These are phyloP conservation scores for Colletotrichum viniferum DNA, from an alignment of 2,329 filamentous ascomycete species.

Conservation along the genomic window DNA sequence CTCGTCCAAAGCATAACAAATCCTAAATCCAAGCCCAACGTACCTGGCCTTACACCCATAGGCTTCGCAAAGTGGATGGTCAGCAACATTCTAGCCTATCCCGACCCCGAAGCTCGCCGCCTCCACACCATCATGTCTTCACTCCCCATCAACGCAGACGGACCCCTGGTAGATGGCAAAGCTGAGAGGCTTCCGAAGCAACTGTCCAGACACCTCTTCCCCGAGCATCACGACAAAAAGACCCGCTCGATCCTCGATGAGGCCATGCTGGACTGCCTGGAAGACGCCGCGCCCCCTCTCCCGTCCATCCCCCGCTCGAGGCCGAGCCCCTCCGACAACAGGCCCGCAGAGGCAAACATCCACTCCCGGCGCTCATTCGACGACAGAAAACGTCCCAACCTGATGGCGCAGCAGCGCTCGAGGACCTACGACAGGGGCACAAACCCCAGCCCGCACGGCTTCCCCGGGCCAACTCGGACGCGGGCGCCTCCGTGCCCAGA, in stretches of 20 bases:
- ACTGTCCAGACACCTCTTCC: slow-evolving; percentile 75
- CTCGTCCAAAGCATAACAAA: slow-evolving; percentile 60
- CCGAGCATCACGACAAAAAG: slow-evolving; percentile 58
- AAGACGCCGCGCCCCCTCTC: slow-evolving; percentile 6
- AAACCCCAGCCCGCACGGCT: not conserved
- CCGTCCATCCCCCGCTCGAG: not conserved
- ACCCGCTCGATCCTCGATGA: slow-evolving; percentile 65
- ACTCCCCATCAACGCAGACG: slow-evolving; percentile 67
- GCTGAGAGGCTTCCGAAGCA: slow-evolving; percentile 80
- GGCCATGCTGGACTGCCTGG: slow-evolving; percentile 54
- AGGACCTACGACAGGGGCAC: slow-evolving; percentile 1
- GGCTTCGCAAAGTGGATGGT: slow-evolving; percentile 77
- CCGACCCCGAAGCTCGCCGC: slow-evolving; percentile 74
- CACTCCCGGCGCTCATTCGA: not conserved
- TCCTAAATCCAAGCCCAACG: slow-evolving; percentile 53
- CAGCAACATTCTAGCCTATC: slow-evolving; percentile 74
- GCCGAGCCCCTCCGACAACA: not conserved
- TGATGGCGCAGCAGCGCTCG: not conserved
- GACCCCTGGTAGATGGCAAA: slow-evolving; percentile 59
- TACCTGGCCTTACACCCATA: slow-evolving; percentile 69
- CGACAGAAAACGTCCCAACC: not conserved
- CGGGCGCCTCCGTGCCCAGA: not conserved
- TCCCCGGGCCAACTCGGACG: slow-evolving; percentile 5
- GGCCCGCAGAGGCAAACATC: not conserved
- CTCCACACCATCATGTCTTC: slow-evolving; percentile 70